Percentiles rank a stretch among this genome's conserved stretches.
phyloP scores from a whole-genome alignment of 352 stramenopile species.

The Phytophthora macrochlamydospora region DNA sequence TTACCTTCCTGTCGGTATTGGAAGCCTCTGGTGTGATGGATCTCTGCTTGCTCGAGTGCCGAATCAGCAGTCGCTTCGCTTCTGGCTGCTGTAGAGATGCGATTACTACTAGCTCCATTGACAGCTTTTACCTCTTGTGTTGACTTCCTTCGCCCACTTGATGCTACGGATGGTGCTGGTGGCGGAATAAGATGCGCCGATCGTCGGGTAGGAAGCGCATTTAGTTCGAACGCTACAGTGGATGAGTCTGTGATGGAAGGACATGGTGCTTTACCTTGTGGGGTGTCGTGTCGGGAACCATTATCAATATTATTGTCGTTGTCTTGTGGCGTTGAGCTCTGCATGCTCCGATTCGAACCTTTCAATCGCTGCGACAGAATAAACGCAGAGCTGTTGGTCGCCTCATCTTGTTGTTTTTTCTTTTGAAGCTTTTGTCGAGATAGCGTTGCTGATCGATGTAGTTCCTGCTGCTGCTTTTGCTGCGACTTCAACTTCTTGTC shows the following conservation, averaged over 20 bases:
- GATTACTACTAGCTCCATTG: neutral
- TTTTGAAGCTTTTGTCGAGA: conserved; percentile 28
- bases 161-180: no score
- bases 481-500: conserved; percentile 69
- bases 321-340: conserved; percentile 2
- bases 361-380: conserved; percentile 20
- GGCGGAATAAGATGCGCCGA: no score
- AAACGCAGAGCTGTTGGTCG: conserved; percentile 19
- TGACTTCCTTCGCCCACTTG: conserved; percentile 3
- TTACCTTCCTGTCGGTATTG: conserved; percentile 80
- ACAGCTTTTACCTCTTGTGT: neutral
- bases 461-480: conserved; percentile 37
- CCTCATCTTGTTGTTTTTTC: conserved; percentile 34
- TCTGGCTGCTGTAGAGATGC: neutral
- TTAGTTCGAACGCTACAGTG: neutral
- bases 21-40: conserved; percentile 71
- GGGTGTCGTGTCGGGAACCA: neutral
- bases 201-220: no score
- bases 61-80: neutral
- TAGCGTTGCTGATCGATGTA: conserved; percentile 28
- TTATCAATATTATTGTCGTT: conserved; percentile 26
- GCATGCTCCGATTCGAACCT: conserved; percentile 1
- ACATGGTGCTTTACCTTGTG: no score
- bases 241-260: neutral
- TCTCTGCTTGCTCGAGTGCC: conserved; percentile 44